A percentile compares a stretch with the other conserved stretches of the same genome.
These are phyloP conservation scores for Solanum aculeatissimum DNA, from an alignment of 305 asterid species.

Conservation along the genomic window DNA sequence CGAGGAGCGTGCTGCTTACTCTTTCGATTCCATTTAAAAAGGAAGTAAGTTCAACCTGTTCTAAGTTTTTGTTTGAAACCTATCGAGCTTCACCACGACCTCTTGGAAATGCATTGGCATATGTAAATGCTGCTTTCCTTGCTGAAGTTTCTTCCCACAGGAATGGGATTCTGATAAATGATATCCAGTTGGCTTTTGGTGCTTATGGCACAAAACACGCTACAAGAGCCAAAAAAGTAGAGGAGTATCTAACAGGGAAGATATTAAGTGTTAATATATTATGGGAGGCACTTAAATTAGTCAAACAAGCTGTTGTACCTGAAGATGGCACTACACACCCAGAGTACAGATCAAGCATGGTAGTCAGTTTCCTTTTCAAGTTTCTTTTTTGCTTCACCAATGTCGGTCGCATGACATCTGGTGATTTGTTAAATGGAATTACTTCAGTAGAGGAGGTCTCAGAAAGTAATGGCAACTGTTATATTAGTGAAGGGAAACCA, in stretches of 20 bases:
- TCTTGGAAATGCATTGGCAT: constrained; percentile 86
- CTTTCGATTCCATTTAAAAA: constrained; percentile 41
- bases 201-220: constrained; percentile 52
- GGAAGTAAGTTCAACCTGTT: constrained; percentile 1
- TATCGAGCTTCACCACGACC: constrained; percentile 92
- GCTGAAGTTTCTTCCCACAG: constrained; percentile 40
- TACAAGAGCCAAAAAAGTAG: constrained; percentile 41
- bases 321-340: constrained; percentile 56
- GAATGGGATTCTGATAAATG: constrained; percentile 28
- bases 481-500: constrained; percentile 6
- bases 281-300: constrained; percentile 43
- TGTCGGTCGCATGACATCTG: background rate
- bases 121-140: constrained; percentile 79
- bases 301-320: constrained; percentile 39
- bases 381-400: constrained; percentile 40
- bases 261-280: constrained; percentile 23
- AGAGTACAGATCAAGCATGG: constrained; percentile 67
- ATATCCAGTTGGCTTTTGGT: constrained; percentile 39
- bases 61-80: constrained; percentile 47
- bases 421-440: background rate
- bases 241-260: constrained; percentile 52
- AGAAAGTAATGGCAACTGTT: background rate
- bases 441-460: constrained; percentile 13
- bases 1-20: constrained; percentile 45
- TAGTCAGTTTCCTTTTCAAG: constrained; percentile 58